These are phyloP conservation scores for Gracilaria gracilis DNA, from an alignment of 23 red algal species.

Conservation along the genomic window DNA sequence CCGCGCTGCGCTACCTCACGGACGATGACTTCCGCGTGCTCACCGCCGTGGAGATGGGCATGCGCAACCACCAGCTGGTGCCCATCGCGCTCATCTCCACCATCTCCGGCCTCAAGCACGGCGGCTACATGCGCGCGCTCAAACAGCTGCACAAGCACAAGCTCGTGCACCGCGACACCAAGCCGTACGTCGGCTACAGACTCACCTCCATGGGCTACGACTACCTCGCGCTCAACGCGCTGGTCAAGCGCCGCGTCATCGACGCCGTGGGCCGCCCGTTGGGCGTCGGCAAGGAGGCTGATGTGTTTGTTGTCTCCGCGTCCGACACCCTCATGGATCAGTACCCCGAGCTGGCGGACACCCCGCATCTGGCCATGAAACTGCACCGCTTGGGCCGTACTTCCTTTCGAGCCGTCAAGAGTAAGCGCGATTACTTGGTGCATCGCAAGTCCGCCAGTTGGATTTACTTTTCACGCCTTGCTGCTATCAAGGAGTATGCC, in stretches of 20 bases:
- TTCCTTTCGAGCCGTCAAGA: constrained; percentile 88
- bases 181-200: constrained; percentile 88
- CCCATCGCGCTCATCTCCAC: constrained; percentile 81
- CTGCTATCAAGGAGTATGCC: constrained; percentile 89
- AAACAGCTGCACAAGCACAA: constrained; percentile 83
- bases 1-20: constrained; percentile 76
- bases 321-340: constrained; percentile 42
- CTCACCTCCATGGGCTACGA: constrained; percentile 97
- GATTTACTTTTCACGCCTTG: constrained; percentile 95
- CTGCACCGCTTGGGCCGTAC: constrained; percentile 96
- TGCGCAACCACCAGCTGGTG: constrained; percentile 98
- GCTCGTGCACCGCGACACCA: constrained; percentile 91
- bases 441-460: constrained; percentile 86
- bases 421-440: constrained; percentile 87
- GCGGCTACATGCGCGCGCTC: constrained; percentile 64
- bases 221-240: constrained; percentile 89
- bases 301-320: constrained; percentile 81
- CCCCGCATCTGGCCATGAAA: constrained; percentile 81
- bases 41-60: constrained; percentile 97
- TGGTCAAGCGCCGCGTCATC: constrained; percentile 79
- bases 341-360: constrained; percentile 59
- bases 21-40: constrained; percentile 92
- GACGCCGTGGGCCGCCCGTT: constrained; percentile 76
- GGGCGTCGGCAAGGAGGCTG: constrained; percentile 98
- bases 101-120: constrained; percentile 72